Base-by-base conservation (phyloP, 257 asterid genomes). In the Solanum pennellii region DNA sequence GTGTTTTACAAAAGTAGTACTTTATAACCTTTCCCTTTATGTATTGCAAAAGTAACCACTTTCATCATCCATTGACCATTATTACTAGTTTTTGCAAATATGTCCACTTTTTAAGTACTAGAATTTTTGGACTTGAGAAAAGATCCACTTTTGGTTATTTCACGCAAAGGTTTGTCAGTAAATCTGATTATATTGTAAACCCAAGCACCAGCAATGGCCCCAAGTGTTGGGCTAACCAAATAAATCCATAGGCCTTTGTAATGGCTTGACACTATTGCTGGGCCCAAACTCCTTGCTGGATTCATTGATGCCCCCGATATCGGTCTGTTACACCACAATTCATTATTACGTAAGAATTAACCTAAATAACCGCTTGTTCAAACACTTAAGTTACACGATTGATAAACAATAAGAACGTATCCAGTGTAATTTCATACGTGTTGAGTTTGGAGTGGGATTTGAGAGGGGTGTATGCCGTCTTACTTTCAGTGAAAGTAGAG, bases 271-370 rank as follows among this genome's bases (percentile, higher is more conserved):
- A 94, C 99, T 27, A 96, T 90, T 27, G 99, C 98, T 56, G 99
- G 99, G 23, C 99, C 99, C 45, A 96, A 90, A 91, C 96, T 94
- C 89, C 98, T 92, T 85, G 99, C 98, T 82, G 99, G 99, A 77
- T 96, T 96, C 99, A 96, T 96, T n/a, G 99, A 96, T 31, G 99
- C 99, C 69, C 98, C 99, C 0, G 99, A 94, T 16, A 96, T 92
- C 2, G 98, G 94, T 89, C 99, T 95, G 91, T 88, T 68, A 66
- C 88, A 41, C 29, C 25, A 82, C 29, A 65, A 76, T 15, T 86
- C 82, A 41, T 16, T 9, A 33, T 27, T 56, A 56, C n/a, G n/a
- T 71, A 14, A 68, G 12, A 29, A 71, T 31, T 7, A 31, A 71
- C 10, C 5, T 71, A 71, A 71, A 71, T 71, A 71, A 13, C 3